These are phyloP conservation scores for Leccinum olivaceopallidum DNA, from an alignment of 768 basidiomycete species.

Conservation along the genomic window DNA sequence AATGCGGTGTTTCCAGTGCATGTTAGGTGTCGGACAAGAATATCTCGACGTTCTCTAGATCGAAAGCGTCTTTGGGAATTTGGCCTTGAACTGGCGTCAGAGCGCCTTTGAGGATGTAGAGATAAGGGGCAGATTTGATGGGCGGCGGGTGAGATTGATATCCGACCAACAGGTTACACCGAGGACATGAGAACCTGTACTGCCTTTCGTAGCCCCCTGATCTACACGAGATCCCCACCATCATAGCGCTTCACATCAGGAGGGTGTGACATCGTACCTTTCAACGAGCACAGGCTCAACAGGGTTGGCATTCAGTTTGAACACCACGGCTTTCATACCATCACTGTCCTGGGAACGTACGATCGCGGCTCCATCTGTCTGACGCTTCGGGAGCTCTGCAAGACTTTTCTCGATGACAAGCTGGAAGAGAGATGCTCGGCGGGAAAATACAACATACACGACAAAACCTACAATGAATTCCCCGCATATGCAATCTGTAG, in stretches of 20 bases:
- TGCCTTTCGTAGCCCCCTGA: constrained; percentile 73
- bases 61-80: constrained; percentile 81
- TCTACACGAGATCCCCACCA: constrained; percentile 35
- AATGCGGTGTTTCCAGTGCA: background rate
- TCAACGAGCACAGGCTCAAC: constrained; percentile 75
- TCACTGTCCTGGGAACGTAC: constrained; percentile 71
- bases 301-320: constrained; percentile 81
- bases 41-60: constrained; percentile 37
- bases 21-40: constrained; percentile 7
- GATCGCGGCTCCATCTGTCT: constrained; percentile 79
- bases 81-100: constrained; percentile 90
- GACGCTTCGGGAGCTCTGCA: constrained; percentile 64
- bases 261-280: constrained; percentile 50
- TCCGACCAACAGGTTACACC: constrained; percentile 49
- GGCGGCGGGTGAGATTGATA: constrained; percentile 83
- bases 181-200: constrained; percentile 60
- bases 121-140: constrained; percentile 69
- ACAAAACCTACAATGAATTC: constrained; percentile 73
- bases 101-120: constrained; percentile 81
- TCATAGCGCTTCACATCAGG: constrained; percentile 20
- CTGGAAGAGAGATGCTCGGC: constrained; percentile 36
- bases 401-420: constrained; percentile 82
- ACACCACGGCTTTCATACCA: constrained; percentile 60
- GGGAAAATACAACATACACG: constrained; percentile 2
- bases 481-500: constrained; percentile 81